phyloP scores from a whole-genome alignment of 768 basidiomycete genomes.

The Lenzites betulinus region DNA sequence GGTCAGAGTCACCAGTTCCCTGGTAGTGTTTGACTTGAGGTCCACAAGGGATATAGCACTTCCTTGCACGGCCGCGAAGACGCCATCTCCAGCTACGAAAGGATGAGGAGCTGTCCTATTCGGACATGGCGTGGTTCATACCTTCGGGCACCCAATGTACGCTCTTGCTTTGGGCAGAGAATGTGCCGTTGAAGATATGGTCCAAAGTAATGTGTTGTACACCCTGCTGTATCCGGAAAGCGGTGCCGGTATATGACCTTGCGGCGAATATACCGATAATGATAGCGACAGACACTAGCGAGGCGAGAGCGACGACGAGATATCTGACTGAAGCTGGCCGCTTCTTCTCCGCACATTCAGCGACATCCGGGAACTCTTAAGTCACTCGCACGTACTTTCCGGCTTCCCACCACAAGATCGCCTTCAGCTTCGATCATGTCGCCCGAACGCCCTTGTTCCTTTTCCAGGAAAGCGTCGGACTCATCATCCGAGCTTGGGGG shows the following conservation, averaged over 20 bases:
- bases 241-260: constrained; percentile 61
- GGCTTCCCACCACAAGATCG: constrained; percentile 38
- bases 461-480: constrained; percentile 53
- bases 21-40: constrained; percentile 72
- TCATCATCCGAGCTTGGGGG: constrained; percentile 82
- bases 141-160: constrained; percentile 94
- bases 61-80: constrained; percentile 67
- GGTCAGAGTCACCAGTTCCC: constrained; percentile 52
- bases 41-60: constrained; percentile 79
- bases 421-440: constrained; percentile 32
- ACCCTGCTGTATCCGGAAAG: constrained; percentile 54
- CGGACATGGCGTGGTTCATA: constrained; percentile 29
- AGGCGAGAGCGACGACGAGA: constrained; percentile 61
- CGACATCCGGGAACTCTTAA: constrained; percentile 8
- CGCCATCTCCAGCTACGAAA: constrained; percentile 85
- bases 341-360: constrained; percentile 29
- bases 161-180: constrained; percentile 44
- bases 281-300: constrained; percentile 60
- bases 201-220: constrained; percentile 78
- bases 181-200: constrained; percentile 92
- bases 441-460: constrained; percentile 38
- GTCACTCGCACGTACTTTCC: constrained; percentile 34
- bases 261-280: constrained; percentile 82
- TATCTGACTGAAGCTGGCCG: constrained; percentile 56
- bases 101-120: too few species aligned